These are phyloP conservation scores for Trichosporon inkin DNA, from an alignment of 1,284 basidiomycete species.

Conservation along the genomic window DNA sequence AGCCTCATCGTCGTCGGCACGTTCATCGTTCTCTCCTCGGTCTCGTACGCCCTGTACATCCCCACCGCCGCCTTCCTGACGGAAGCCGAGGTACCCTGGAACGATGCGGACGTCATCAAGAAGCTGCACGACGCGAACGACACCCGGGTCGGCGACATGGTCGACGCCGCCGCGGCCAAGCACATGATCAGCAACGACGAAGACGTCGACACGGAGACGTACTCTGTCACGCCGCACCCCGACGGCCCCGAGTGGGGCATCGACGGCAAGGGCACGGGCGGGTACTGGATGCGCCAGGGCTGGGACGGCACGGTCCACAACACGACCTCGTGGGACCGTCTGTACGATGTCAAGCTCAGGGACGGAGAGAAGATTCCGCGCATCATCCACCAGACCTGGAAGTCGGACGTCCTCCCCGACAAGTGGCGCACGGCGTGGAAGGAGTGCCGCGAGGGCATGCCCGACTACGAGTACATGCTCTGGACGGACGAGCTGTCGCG, in stretches of 20 bases:
- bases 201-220: background rate
- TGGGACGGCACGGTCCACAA: slow-evolving; percentile 45
- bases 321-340: slow-evolving; percentile 38
- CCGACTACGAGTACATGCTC: slow-evolving; percentile 94
- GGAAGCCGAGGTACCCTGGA: slow-evolving; percentile 67
- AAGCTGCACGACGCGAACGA: slow-evolving; percentile 18
- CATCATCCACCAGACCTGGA: slow-evolving; percentile 99
- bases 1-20: slow-evolving; percentile 84
- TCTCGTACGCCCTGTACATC: slow-evolving; percentile 86
- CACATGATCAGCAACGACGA: slow-evolving; percentile 1
- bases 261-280: slow-evolving; percentile 44
- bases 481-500: slow-evolving; percentile 93
- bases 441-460: slow-evolving; percentile 79
- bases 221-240: background rate
- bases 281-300: slow-evolving; percentile 46
- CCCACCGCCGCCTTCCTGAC: slow-evolving; percentile 70
- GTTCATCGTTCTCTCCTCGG: slow-evolving; percentile 81
- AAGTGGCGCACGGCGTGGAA: slow-evolving; percentile 77
- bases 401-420: slow-evolving; percentile 76
- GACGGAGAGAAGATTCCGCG: slow-evolving; percentile 72
- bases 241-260: slow-evolving; percentile 34
- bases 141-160: background rate
- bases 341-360: slow-evolving; percentile 39
- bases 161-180: slow-evolving; percentile 5
- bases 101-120: slow-evolving; percentile 44